Evolutionary conservation across 257 asterid species (phyloP), one percentile per base, ranked within the genome.

Genomic region (Scutellaria galericulata): DNA sequence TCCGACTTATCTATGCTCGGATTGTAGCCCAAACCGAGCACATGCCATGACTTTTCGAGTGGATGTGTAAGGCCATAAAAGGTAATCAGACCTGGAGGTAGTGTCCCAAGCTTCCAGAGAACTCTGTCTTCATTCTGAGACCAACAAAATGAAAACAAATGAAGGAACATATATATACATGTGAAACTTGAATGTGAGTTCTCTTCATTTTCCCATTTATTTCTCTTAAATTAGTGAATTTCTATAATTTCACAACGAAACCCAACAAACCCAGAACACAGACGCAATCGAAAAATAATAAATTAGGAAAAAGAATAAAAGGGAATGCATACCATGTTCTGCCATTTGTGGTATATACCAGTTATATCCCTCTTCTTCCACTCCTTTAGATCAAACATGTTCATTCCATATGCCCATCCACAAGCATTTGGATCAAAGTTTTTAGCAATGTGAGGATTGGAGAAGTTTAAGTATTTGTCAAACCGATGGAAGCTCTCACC

Each of bases 351-450:
- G 80, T 95, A 95, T 75, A 95, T 92, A 71, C 99, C 99, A 27
- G 98, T 95, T 60, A 95, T 95, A 84, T 95, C 99, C 87, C 75
- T 80, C 87, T 85, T 92, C 84, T 95, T 95, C 99, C 99, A 92
- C 84, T 84, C 97, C 86, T 82, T 83, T 45, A 95, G 93, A 80
- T 95, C 98, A 42, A 95, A 95, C 57, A 95, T 87, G 80, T 95
- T 95, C 99, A 95, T 95, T 58, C 99, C 99, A 76, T 95, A 95
- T 0, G 99, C 99, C 99, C 99, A 95, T 41, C 99, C 98, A 81
- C 99, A 95, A 58, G 99, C 98, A 59, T 90, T 92, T 42, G 99
- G 99, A 77, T 95, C 94, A 72, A 92, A 95, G 77, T 79, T 87
- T 62, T 87, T 90, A 4, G 98, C 86, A 74, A 95, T 95, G 70